These are phyloP conservation scores for Leucoagaricus sp. DNA, from an alignment of 1,284 basidiomycete genomes.

Conservation along the genomic window DNA sequence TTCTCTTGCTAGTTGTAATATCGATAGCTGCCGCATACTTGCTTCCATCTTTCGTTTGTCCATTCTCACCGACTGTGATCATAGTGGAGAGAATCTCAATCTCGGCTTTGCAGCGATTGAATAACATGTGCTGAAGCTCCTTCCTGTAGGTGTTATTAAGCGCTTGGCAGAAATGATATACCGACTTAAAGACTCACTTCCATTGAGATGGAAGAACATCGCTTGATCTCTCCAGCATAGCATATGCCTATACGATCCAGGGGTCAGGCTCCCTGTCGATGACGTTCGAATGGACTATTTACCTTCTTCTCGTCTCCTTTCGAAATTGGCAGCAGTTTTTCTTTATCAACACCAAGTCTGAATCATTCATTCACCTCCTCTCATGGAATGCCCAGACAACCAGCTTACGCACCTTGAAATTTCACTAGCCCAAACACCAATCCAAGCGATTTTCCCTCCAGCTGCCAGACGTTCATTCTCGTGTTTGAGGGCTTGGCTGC, in stretches of 20 bases:
- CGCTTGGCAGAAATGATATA: not conserved
- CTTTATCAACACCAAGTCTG: constrained; percentile 58
- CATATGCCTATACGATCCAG: constrained; percentile 51
- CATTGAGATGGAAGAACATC: constrained; percentile 59
- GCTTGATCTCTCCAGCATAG: constrained; percentile 57
- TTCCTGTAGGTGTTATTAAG: constrained; percentile 11
- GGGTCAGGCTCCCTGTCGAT: not conserved
- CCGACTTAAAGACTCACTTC: constrained; percentile 53
- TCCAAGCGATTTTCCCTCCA: constrained; percentile 63
- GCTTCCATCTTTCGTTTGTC: not conserved
- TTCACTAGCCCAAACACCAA: constrained; percentile 77
- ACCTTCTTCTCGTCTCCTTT: constrained; percentile 77
- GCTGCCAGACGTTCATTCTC: constrained; percentile 67
- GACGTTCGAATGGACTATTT: constrained; percentile 3
- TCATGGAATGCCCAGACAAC: too few species aligned
- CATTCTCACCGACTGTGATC: not conserved
- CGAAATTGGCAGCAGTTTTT: constrained; percentile 69
- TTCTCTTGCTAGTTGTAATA: not conserved
- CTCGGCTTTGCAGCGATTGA: constrained; percentile 18
- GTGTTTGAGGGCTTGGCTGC: constrained; percentile 63
- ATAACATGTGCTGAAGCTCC: constrained; percentile 17
- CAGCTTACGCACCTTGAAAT: constrained; percentile 46
- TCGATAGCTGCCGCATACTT: not conserved
- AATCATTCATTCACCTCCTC: not conserved
- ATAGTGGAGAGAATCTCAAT: constrained; percentile 18